A percentile compares a stretch with the other conserved stretches of the same genome.
Evolutionary conservation across 208 protist species (phyloP).

Genomic region (Wallacemonas rigidus): DNA sequence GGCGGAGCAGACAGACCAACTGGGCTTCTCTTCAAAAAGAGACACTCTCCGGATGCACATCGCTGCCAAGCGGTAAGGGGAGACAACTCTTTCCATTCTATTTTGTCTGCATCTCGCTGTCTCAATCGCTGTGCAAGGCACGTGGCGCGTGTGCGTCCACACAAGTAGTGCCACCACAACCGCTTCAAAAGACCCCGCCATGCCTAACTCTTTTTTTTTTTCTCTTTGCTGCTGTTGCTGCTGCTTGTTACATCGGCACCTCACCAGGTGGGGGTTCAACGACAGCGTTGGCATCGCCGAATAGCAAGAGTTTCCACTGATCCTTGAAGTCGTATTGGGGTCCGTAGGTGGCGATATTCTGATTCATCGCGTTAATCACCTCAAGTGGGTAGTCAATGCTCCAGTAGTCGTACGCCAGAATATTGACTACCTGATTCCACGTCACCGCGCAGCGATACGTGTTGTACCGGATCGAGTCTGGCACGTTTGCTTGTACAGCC

Average conservation of each 20-base stretch:
- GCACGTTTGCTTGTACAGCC: slow-evolving; percentile 27
- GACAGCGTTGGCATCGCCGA: slow-evolving; percentile 18
- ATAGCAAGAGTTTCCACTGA: slow-evolving; percentile 28
- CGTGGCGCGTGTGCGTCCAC: too few species aligned
- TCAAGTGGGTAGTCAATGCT: slow-evolving; percentile 36
- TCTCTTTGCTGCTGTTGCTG: neutral
- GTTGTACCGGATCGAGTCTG: slow-evolving; percentile 20
- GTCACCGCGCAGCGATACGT: slow-evolving; percentile 26
- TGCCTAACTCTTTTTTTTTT: neutral
- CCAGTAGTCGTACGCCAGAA: slow-evolving; percentile 45
- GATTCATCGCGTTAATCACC: slow-evolving; percentile 36
- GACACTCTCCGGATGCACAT: too few species aligned
- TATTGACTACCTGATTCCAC: slow-evolving; percentile 39
- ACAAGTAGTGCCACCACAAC: too few species aligned
- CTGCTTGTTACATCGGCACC: neutral
- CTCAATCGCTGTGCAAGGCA: too few species aligned
- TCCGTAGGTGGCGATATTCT: slow-evolving; percentile 36
- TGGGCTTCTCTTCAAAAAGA: too few species aligned
- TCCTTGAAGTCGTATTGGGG: slow-evolving; percentile 22
- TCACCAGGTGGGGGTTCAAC: neutral
- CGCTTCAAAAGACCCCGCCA: too few species aligned
- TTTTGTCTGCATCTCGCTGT: too few species aligned
- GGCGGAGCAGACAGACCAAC: too few species aligned
- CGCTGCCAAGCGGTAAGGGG: too few species aligned
- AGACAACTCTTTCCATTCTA: too few species aligned